Evolutionary conservation across 441 rosid species (phyloP), one percentile per base, ranked within the genome.

Genomic region (Cnidoscolus chayamansa): DNA sequence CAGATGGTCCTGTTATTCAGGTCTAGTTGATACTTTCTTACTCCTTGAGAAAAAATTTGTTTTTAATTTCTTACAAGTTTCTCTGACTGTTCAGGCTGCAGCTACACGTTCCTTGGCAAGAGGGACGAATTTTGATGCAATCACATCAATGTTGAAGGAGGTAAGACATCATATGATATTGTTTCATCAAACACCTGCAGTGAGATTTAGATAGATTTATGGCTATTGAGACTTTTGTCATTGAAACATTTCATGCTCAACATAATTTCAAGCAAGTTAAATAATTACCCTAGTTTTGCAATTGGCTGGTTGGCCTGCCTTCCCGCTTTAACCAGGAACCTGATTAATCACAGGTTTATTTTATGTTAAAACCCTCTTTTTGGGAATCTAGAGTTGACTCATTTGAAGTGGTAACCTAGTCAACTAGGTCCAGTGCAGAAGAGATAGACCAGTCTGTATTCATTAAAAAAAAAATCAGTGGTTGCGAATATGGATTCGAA

Each of bases 1-100:
- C 99, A 43, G 99, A 95, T 80, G 98, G 99, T 79, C 98, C 93
- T 43, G 98, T 94, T 51, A 92, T 94, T 59, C 99, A 94, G 98
- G 99, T 86, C 15, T 71, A 75, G 25, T 31, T 47, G n/a, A 65
- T 37, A 40, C 0, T 70, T 25, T 59, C 13, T 35, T 65, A 43
- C 54, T 47, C 48, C 13, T 74, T 45, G 48, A 30, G 15, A 56
- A 43, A 13, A 4, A 4, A 2, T 35, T 70, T 43, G 45, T 67
- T 16, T 15, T 15, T 53, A 48, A 20, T 11, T 55, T 73, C 69
- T 70, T 30, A 61, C 61, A 58, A 43, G 74, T 12, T 43, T 68
- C 49, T 78, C 16, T 78, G 67, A 53, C 70, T 50, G 20, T 65
- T 75, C 77, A 95, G 99, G 99, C 99, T 65, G 98, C 97, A 66